Base-by-base conservation (phyloP, 108 stramenopile species). In the Cylindrotheca fusiformis region DNA sequence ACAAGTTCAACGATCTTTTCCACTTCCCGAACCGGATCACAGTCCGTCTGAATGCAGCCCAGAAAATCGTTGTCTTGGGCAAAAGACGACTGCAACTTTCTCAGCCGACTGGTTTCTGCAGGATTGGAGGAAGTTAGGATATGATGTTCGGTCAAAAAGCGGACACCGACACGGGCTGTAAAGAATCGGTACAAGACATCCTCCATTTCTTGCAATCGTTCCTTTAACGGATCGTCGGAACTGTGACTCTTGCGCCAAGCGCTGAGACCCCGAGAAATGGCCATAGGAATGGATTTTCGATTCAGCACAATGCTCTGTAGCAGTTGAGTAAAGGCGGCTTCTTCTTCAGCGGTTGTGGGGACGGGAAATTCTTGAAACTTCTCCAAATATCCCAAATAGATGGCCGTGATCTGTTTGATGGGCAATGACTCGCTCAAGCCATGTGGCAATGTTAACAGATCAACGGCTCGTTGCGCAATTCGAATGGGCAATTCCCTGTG, bases 71-170 rank as follows among this genome's bases (percentile, higher is more conserved):
- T 72, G 62, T 74, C 19, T 52, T 64, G 41, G 60, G 65, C 33
- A 65, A 58, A 52, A 63, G 75, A 32, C 52, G 63, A 53, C 57
- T 71, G 52, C 52, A 55, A 26, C 65, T 55, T 30, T 65, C 62
- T 77, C 47, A 67, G 65, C 48, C 36, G 53, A 61, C 55, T 77
- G 8, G 25, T 79, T 64, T n/a, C 70, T 24, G 18, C 59, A 28
- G 55, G 66, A 10, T 51, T 65, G 8, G 70, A 52, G 44, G 68
- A 65, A 50, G 68, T 77, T 41, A 90, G 64, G 49, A 96, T 82
- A 65, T 96, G 93, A 84, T 96, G 96, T 67, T 95, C 93, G 10
- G 79, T 85, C 30, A 96, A 73, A 48, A 96, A 92, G 27, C 96
- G 78, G 6, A 96, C 73, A 26, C 96, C 96, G 18, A 93, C 87